Base-by-base conservation (phyloP, 1,139 yeast genomes). In the Pichia sp. region DNA sequence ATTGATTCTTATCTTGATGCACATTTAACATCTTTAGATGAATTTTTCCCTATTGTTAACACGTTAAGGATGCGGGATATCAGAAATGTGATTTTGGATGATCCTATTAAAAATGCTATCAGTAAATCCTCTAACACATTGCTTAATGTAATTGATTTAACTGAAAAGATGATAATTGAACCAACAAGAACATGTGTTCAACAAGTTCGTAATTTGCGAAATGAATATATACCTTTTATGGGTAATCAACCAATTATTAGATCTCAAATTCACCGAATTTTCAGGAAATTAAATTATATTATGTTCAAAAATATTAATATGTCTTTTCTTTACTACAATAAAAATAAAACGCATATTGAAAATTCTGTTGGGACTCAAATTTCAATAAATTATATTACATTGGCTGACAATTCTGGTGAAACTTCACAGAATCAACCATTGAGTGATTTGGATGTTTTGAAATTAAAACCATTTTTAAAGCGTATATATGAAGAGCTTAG, bases 241-340 rank as follows among this genome's bases (percentile, higher is more conserved):
- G 69, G 79, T 39, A 87, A 86, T 25, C 79, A 78, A 58, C 83
- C 85, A 38, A 63, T 81, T 43, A 59, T 85, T 40, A 71, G 85
- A 55, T 71, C 83, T 26, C 75, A 77, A 40, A 64, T 81, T 33
- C 90, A 86, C 60, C 86, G 88, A 4, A 40, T 83, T 25, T 68
- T 84, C 42, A 72, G 68, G 42, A 89, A 90, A 26, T 47, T 81
- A 39, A 86, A 86, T 65, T 67, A 71, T 43, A 67, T 71, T 40
- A 63, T 85, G 51, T 81, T 76, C 56, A 64, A 69, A 6, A 57
- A 71, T 38, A 71, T 81, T 40, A 62, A 66, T 43, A 66, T 64
- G 34, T 69, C 69, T 56, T 67, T 76, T 18, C 50, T 46, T 68
- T 4, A 69, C 65, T 51, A 68, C 79, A 11, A 36, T 51, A 2